Evolutionary conservation across 352 stramenopile genomes (phyloP), one percentile per base, ranked within the genome.

Genomic region (Saprolegnia parasitica): DNA sequence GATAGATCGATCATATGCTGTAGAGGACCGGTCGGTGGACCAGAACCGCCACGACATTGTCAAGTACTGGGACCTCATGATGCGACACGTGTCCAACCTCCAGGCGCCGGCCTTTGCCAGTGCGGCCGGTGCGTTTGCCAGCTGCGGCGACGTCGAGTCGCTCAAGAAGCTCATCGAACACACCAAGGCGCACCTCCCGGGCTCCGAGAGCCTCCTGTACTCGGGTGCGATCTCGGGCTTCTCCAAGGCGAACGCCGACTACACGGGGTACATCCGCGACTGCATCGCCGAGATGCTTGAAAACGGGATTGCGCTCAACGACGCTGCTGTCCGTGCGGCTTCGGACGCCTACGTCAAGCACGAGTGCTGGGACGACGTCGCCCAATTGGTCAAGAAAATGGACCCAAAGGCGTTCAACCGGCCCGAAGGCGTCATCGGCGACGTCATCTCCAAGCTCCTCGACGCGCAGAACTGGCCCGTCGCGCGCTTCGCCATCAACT

Each of bases 201-300:
- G 70, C 75, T 67, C 10, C 49, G 74, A 88, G 50, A 67, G 78
- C 49, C 67, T 94, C 42, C 73, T 94, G 18, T 91, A 85, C 57
- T 90, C 89, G 65, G 86, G 86, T 52, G 80, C 90, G 32, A 90
- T 94, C 61, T 91, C 81, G 21, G 86, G 86, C 23, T 87, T 94
- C 49, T 81, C 77, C 50, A 94, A 94, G 68, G 81, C 86, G 6
- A 77, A 81, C 46, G 77, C 76, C 42, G 84, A 94, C 70, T 81
- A 90, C 68, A 89, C 84, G 15, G 60, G 70, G 8, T 81, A 88
- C 32, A 89, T 94, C 63, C 70, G 77, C 40, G 68, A 72, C 57
- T 91, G 90, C 65, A 66, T 94, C 40, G 60, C 76, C 4, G 75
- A 77, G 24, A 90, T 93, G 81, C 42, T 68, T 10, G 61, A 67